Conservation (phyloP, 345 rosid species). For the Ceriops zippeliana region DNA sequence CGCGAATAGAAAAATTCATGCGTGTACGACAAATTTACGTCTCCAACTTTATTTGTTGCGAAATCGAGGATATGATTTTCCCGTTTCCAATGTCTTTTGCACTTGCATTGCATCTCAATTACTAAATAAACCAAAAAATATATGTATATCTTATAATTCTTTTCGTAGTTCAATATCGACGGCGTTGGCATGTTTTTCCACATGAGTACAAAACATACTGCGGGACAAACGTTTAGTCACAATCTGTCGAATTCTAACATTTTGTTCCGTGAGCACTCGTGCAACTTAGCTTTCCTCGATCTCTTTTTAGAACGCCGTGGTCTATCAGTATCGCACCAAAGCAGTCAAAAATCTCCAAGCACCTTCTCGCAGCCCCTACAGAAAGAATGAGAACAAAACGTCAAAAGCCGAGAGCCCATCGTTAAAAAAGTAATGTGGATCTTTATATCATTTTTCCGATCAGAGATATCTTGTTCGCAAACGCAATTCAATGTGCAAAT, state of each 20-base stretch:
- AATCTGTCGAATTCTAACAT: constrained; percentile 8
- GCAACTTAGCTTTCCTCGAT: background rate
- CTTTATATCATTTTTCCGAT: too few species aligned
- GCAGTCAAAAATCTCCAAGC: too few species aligned
- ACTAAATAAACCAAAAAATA: background rate
- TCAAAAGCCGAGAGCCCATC: too few species aligned
- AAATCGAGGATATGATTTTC: constrained; percentile 17
- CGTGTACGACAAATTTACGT: background rate
- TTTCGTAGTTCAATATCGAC: too few species aligned
- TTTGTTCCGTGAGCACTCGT: constrained; percentile 14
- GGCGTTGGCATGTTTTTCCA: background rate
- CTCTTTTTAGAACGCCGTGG: background rate
- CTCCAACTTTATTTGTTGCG: constrained; percentile 6
- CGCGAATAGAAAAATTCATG: background rate
- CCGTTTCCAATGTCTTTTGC: constrained; percentile 21
- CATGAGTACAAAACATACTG: constrained; percentile 4
- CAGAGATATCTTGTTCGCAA: too few species aligned
- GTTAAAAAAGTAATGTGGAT: too few species aligned
- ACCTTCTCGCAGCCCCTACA: too few species aligned
- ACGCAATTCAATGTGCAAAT: too few species aligned
- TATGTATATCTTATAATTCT: background rate
- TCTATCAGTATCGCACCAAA: too few species aligned
- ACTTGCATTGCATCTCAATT: background rate
- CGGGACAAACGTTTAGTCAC: constrained; percentile 18
- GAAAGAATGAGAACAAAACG: too few species aligned